Base-by-base conservation (phyloP, 345 rosid species). In the Geranium brycei region DNA sequence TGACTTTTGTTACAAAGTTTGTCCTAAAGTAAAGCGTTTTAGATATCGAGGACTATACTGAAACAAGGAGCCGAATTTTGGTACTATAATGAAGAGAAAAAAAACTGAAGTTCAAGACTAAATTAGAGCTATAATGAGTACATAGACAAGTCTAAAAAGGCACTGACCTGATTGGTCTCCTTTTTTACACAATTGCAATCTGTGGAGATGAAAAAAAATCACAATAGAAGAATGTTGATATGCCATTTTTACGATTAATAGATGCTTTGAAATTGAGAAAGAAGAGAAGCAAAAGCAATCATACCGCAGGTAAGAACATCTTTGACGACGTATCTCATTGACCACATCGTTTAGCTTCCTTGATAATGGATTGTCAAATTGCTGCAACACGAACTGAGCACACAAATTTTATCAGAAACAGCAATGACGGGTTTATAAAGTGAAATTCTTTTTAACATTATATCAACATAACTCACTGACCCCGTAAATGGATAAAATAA, bases 231-330 rank as follows among this genome's bases (percentile, higher is more conserved):
- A 8, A 2, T 47, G 13, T 47, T 47, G 11, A 13, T 47, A 47
- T 47, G 53, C 15, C 15, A 23, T 47, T 8, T 47, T 6, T 1
- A 13, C 15, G 10, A 47, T 47, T 47, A 47, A 47, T 2, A 3
- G 53, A 47, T 47, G 53, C 53, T 13, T 47, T 47, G 11, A 2
- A 6, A 47, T 47, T 47, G 11, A 47, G 13, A 47, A 47, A 5
- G 47, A 47, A 47, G 15, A 47, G 53, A 13, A 47, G 17, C 63
- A 23, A 47, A 23, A 62, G 38, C 16, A 51, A 19, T 62, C 76
- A 64, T 83, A 90, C 99, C 95, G 89, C 63, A 93, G 79, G 81
- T 83, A 93, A 51, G 95, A 90, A 76, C 96, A 80, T 80, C 99
- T 88, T 75, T 84, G 91, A 19, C 86, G 79, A 31, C 97, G 84